These are phyloP conservation scores for Lodderomyces pseudojiufengensis DNA, from an alignment of 1,139 yeast genomes.

Conservation along the genomic window DNA sequence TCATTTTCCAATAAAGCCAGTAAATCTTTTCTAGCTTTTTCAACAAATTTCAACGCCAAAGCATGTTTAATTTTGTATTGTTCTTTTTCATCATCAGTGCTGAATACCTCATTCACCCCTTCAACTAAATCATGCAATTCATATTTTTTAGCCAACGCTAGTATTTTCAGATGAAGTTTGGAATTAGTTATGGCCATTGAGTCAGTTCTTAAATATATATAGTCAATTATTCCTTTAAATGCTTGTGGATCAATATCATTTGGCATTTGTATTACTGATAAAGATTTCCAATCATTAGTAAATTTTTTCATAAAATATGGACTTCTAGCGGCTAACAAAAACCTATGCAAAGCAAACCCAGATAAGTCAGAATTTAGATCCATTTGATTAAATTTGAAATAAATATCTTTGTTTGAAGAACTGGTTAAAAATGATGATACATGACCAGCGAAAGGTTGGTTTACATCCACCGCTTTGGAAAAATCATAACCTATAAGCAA, in stretches of 20 bases:
- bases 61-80: constrained; percentile 43
- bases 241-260: constrained; percentile 19
- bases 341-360: constrained; percentile 29
- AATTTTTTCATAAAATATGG: constrained; percentile 25
- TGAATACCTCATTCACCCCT: constrained; percentile 22
- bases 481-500: constrained; percentile 59
- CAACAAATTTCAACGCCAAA: constrained; percentile 42
- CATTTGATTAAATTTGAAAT: constrained; percentile 1
- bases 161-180: constrained; percentile 27
- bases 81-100: constrained; percentile 19
- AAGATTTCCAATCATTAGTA: constrained; percentile 22
- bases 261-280: constrained; percentile 23
- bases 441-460: constrained; percentile 76
- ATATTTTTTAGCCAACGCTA: constrained; percentile 30
- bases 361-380: constrained; percentile 1
- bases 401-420: constrained; percentile 13
- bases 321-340: constrained; percentile 39
- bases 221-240: constrained; percentile 43
- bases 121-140: constrained; percentile 34
- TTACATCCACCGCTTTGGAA: constrained; percentile 61
- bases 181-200: constrained; percentile 19
- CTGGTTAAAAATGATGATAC: constrained; percentile 46
- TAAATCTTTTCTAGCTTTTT: constrained; percentile 46
- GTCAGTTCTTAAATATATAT: constrained; percentile 47
- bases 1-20: constrained; percentile 32